Base-by-base conservation (phyloP, 169 alveolate genomes). In the Plasmodium ovale region DNA sequence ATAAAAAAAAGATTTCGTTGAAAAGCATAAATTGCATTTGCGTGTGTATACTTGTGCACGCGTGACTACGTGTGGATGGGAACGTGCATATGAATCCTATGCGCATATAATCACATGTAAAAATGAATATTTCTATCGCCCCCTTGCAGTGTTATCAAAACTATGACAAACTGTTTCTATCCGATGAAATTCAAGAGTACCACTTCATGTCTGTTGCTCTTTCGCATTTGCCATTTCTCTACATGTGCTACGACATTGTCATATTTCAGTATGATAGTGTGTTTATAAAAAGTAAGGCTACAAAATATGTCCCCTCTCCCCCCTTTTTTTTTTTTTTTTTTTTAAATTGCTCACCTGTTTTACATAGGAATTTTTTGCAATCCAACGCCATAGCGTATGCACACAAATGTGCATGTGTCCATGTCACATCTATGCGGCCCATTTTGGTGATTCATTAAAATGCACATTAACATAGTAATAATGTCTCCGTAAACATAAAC, bases 181-280 rank as follows among this genome's bases (percentile, higher is more conserved):
- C 89, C 16, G 89, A 64, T 16, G 72, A 79, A 47, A 64, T 79
- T 37, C 89, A 79, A 64, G 89, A 79, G 49, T 79, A 79, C 31
- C 89, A 79, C 21, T 79, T 64, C 35, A 79, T 79, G 89, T 79
- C 89, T 10, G 33, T 79, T 31, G 89, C 89, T 44, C 79, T 79
- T 64, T 79, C 89, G 68, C 89, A 79, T 56, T 56, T 79, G 10
- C 89, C 89, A 10, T 64, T 79, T 33, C 89, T 79, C n/a, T 79
- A 79, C 35, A 79, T 79, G 29, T 79, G 89, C 25, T 79, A 79
- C 44, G 79, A 79, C 70, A 65, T 79, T 65, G 79, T 79, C 27
- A 79, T 79, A 64, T 79, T 64, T 65, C 89, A 79, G 42, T 79
- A 79, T 79, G 89, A 79, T 39, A 79, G 89, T 37, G 69, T 79